These are phyloP conservation scores for Lanmaoa rubissima DNA, from an alignment of 768 basidiomycete species.

Conservation along the genomic window DNA sequence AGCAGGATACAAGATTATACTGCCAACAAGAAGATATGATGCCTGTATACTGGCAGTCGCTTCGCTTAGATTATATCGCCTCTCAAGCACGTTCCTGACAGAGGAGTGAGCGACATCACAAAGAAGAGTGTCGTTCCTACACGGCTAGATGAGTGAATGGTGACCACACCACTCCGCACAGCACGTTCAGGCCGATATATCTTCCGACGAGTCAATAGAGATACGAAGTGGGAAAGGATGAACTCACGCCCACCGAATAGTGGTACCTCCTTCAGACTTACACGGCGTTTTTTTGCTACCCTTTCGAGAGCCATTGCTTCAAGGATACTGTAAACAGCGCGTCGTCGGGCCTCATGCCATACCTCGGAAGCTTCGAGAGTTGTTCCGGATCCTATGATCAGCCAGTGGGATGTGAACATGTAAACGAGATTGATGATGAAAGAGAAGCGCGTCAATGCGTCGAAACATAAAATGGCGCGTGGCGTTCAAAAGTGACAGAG, in stretches of 20 bases:
- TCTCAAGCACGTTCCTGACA: slow-evolving; percentile 68
- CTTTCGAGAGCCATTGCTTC: slow-evolving; percentile 62
- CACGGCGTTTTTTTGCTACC: slow-evolving; percentile 63
- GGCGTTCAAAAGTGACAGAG: slow-evolving; percentile 61
- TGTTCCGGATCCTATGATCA: slow-evolving; percentile 57
- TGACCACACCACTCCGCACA: slow-evolving; percentile 76
- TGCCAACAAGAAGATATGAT: slow-evolving; percentile 70
- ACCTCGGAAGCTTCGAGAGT: slow-evolving; percentile 66
- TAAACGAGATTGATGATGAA: slow-evolving; percentile 70
- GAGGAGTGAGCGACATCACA: slow-evolving; percentile 1
- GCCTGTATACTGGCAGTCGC: slow-evolving; percentile 59
- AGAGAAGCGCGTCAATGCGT: slow-evolving; percentile 63
- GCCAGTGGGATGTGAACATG: slow-evolving; percentile 60
- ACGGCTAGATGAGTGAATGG: slow-evolving; percentile 77
- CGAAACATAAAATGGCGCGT: slow-evolving; percentile 73
- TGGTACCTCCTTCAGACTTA: slow-evolving; percentile 57
- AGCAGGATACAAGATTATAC: slow-evolving; percentile 65
- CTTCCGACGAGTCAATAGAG: slow-evolving; percentile 33
- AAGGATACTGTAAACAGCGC: slow-evolving; percentile 43
- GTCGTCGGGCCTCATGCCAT: slow-evolving; percentile 49
- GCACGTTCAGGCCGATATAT: slow-evolving; percentile 71
- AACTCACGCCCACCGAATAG: slow-evolving; percentile 70
- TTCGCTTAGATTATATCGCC: slow-evolving; percentile 60
- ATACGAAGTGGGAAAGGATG: neutral
- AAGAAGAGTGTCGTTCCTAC: slow-evolving; percentile 39